Base-by-base conservation (phyloP, 1,284 basidiomycete genomes). In the Fomitopsis palustris region DNA sequence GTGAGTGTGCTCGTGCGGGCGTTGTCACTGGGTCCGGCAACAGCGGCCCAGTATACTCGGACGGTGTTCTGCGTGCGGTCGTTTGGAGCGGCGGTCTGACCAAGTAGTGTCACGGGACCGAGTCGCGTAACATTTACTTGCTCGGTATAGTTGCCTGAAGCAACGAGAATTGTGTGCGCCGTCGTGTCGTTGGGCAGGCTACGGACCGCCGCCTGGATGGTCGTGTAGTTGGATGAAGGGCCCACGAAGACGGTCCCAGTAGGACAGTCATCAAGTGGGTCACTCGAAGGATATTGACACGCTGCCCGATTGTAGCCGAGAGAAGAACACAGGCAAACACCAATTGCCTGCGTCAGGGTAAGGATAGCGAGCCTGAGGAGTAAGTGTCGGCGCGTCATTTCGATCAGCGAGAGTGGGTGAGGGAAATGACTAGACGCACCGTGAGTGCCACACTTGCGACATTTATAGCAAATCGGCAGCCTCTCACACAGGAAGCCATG, bases 101-200 rank as follows among this genome's bases (percentile, higher is more conserved):
- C 55, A 9, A 57, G 47, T 16, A 57, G 35, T 12, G 55, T 57
- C 19, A 57, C 25, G 5, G 55, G 55, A 3, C 55, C 55, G 14
- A 38, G 45, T 7, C 47, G 55, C 14, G 55, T 57, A 4, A 57
- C 41, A 27, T 57, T 57, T 33, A 57, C 37, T 45, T 57, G 55
- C 27, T 57, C 55, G 21, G 35, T 57, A n/a, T 57, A 57, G 55
- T 42, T 57, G 7, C 55, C 55, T 1, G 45, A 35, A 8, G 37
- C 19, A 37, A 57, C 51, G 47, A 57, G 55, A n/a, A 57, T 52
- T 4, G 45, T 57, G 10, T 57, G 39, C 21, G 55, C 23, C 16
- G 55, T 52, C 19, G 55, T 52, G 35, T 52, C 55, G 29, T 57
- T 52, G 14, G 55, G 55, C 10, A 57, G 29, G 25, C 45, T 57